Evolutionary conservation across 495 filamentous ascomycete species (phyloP), one percentile per base, ranked within the genome.

Genomic region (Podospora appendiculata): DNA sequence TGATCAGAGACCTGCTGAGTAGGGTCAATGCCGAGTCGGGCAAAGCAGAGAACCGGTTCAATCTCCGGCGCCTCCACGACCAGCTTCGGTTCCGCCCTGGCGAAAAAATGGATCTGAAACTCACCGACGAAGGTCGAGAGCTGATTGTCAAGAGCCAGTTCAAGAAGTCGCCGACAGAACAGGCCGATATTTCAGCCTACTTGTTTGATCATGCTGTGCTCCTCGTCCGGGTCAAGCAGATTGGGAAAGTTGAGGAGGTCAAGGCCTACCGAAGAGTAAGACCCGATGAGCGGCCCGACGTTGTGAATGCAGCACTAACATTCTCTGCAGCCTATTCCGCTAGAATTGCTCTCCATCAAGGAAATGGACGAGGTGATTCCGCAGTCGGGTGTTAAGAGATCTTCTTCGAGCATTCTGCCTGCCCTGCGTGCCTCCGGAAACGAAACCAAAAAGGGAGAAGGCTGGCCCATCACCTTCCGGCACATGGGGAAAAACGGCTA

Each of bases 401-500:
- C 92, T 6, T 95, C 93, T 4, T 93, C 91, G 0, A 89, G 88
- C 66, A 70, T 99, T 48, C 79, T 95, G 41, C 82, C 86, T 17
- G 88, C 89, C 25, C 79, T 87, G 49, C 82, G 84, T 48, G 77
- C 60, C 35, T 61, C 66, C 16, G 59, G 61, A 39, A 62, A 61
- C 36, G 67, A 80, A 18, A 65, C 71, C 41, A 72, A 74, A 53
- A 74, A 74, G 59, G 73, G 89, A 61, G 89, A 95, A 58, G 90
- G 88, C 38, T 90, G 87, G 68, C 94, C 94, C 1, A 93, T 99
- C 59, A 97, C 91, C n/a, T 97, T 99, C 77, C 82, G 86, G 48
- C 94, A 97, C 76, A 80, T 99, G 25, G 94, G 94, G n/a, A 94
- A 91, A 64, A 90, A 89, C 50, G 91, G 91, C 38, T 97, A 95